phyloP scores from a whole-genome alignment of 257 asterid species.

The Primulina huaijiensis region DNA sequence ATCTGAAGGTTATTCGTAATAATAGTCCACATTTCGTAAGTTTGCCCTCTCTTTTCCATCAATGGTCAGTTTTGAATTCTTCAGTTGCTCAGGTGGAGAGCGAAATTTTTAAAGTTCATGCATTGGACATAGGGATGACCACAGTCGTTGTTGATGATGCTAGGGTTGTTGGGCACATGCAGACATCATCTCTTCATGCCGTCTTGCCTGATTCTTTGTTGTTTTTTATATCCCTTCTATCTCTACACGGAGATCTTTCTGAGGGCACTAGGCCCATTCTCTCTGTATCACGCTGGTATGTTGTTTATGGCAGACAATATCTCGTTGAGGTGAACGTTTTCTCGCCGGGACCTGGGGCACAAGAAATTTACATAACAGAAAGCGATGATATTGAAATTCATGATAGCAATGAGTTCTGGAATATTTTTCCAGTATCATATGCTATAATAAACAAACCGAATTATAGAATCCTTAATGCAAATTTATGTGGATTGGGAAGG shows the following conservation, averaged over 20 bases:
- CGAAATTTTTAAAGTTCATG: constrained; percentile 54
- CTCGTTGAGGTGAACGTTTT: constrained; percentile 64
- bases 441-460: constrained; percentile 31
- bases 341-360: constrained; percentile 59
- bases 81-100: constrained; percentile 74
- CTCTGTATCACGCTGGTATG: constrained; percentile 73
- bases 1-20: constrained; percentile 69
- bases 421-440: constrained; percentile 57
- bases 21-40: constrained; percentile 59
- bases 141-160: constrained; percentile 72
- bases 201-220: constrained; percentile 71
- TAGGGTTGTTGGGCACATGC: constrained; percentile 82
- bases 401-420: constrained; percentile 62
- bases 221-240: constrained; percentile 56
- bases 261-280: constrained; percentile 52
- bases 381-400: constrained; percentile 57
- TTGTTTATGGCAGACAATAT: constrained; percentile 69
- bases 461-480: constrained; percentile 54
- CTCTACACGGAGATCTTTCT: constrained; percentile 45
- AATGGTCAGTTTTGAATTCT: constrained; percentile 69
- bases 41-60: constrained; percentile 76
- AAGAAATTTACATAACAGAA: constrained; percentile 70
- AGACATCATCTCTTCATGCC: constrained; percentile 73
- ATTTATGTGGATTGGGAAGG: constrained; percentile 70
- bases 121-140: constrained; percentile 67